These are phyloP conservation scores for Vitis rotundifolia DNA, from an alignment of 164 flowering plant genomes.

Conservation along the genomic window DNA sequence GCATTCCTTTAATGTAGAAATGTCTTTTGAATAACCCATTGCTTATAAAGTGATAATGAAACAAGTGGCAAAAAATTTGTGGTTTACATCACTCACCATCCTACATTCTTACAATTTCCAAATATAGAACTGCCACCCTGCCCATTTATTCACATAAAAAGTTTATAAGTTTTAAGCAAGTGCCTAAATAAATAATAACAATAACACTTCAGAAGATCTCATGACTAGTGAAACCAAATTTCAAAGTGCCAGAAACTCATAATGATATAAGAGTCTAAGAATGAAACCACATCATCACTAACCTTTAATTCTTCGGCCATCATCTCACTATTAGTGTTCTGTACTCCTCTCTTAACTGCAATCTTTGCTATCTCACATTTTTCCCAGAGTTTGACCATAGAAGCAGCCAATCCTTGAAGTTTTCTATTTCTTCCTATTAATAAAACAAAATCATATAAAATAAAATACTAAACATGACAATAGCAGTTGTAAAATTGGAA, in stretches of 20 bases:
- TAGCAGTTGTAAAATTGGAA: neutral
- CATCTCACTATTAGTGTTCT: constrained; percentile 77
- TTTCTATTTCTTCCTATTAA: constrained; percentile 82
- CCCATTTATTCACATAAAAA: neutral
- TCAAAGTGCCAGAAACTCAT: neutral
- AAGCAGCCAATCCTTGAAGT: constrained; percentile 87
- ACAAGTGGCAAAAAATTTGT: no score
- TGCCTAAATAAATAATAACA: no score
- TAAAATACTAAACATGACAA: constrained; percentile 1
- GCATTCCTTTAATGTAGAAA: no score
- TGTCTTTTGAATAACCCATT: no score
- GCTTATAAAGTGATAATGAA: no score
- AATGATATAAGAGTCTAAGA: neutral
- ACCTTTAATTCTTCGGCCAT: constrained; percentile 97
- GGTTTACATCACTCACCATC: no score
- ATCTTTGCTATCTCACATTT: constrained; percentile 92
- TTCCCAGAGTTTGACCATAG: constrained; percentile 94
- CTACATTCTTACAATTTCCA: neutral
- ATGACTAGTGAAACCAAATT: neutral
- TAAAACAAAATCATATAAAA: constrained; percentile 1
- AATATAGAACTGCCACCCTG: neutral
- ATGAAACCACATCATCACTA: constrained; percentile 6
- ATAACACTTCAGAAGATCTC: neutral
- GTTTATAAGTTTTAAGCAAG: neutral
- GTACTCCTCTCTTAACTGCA: constrained; percentile 96